A percentile compares a stretch with the other conserved stretches of the same genome.
These are phyloP conservation scores for Ogataea pini DNA, from an alignment of 805 yeast species.

Conservation along the genomic window DNA sequence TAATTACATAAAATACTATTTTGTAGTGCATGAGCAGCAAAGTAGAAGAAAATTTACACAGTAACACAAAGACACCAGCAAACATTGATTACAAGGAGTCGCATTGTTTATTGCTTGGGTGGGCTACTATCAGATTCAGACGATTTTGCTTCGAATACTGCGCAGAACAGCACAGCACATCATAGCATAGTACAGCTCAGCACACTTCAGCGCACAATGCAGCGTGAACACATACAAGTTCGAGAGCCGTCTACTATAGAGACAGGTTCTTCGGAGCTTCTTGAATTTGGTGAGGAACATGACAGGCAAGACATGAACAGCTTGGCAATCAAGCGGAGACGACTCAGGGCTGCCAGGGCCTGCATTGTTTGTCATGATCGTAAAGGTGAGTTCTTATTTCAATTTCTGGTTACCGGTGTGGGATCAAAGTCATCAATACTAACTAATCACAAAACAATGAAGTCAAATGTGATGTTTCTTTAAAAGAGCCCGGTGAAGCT, in stretches of 20 bases:
- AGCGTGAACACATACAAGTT: neutral
- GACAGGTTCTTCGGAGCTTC: neutral
- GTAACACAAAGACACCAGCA: neutral
- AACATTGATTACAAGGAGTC: neutral
- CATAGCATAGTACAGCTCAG: neutral
- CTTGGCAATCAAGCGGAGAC: slow-evolving; percentile 29
- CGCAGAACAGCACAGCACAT: neutral
- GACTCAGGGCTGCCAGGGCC: slow-evolving; percentile 68
- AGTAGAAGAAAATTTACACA: neutral
- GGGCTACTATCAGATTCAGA: no score
- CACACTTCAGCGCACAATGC: neutral
- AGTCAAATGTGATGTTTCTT: slow-evolving; percentile 67
- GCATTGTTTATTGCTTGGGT: neutral
- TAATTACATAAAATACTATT: neutral
- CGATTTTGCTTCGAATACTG: neutral
- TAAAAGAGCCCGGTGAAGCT: slow-evolving; percentile 45
- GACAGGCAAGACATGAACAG: neutral
- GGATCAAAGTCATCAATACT: neutral
- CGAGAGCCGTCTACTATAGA: neutral
- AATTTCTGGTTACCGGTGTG: neutral
- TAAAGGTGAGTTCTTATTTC: slow-evolving; percentile 41
- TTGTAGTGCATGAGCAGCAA: slow-evolving; percentile 1
- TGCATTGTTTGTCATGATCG: slow-evolving; percentile 74
- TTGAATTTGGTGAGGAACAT: neutral
- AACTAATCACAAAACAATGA: slow-evolving; percentile 26